Percentiles rank a stretch among this genome's conserved stretches.
phyloP scores from a whole-genome alignment of 2,329 filamentous ascomycete species.

The Aschersonia sp. region DNA sequence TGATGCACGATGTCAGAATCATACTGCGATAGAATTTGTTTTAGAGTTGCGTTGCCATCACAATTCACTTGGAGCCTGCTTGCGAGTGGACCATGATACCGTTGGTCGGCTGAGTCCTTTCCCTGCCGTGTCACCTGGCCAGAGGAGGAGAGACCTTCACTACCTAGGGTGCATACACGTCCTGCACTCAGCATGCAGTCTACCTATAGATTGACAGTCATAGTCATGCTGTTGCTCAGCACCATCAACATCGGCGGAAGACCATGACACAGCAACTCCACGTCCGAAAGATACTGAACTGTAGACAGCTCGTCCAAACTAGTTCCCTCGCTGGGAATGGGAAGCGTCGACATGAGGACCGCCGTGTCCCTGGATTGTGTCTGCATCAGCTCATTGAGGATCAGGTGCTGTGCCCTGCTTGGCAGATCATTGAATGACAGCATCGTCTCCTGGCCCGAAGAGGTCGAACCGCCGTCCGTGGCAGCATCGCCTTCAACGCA shows the following conservation, averaged over 20 bases:
- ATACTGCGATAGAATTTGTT: too few species aligned
- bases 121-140: too few species aligned
- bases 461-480: constrained; percentile 24
- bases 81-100: too few species aligned
- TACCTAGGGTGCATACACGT: neutral
- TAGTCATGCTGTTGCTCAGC: constrained; percentile 80
- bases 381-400: constrained; percentile 72
- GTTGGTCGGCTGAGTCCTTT: too few species aligned
- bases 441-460: constrained; percentile 47
- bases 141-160: neutral
- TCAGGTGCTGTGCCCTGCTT: constrained; percentile 70
- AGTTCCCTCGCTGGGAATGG: constrained; percentile 66
- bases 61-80: too few species aligned
- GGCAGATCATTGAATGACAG: constrained; percentile 79
- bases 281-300: constrained; percentile 59
- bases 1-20: too few species aligned
- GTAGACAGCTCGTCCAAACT: constrained; percentile 55
- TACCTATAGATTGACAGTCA: constrained; percentile 57
- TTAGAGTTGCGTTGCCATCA: too few species aligned
- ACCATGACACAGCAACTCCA: constrained; percentile 64
- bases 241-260: constrained; percentile 66
- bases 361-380: constrained; percentile 55
- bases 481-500: constrained; percentile 6
- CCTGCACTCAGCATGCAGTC: too few species aligned
- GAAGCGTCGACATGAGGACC: constrained; percentile 71